Evolutionary conservation across 352 stramenopile species (phyloP), one percentile per base, ranked within the genome.

Genomic region (Albugo laibachii): DNA sequence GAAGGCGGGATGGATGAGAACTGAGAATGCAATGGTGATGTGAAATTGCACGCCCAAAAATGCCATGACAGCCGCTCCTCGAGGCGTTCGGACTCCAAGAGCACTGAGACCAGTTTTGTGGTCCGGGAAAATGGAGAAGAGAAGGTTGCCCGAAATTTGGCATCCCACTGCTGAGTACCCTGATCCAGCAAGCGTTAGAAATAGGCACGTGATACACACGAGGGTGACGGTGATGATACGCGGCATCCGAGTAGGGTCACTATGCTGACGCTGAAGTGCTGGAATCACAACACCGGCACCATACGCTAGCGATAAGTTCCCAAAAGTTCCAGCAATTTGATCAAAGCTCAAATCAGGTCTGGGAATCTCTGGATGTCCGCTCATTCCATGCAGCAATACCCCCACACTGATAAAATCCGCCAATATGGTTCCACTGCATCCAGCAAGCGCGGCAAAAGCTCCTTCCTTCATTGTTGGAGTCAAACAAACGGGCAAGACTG

Each of bases 91-190:
- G 16, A 57, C 54, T 31, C 52, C 49, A n/a, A 58, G 49, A 20
- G 19, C 15, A 24, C 18, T 48, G 15, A 43, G 3, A 19, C 20
- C 20, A n/a, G 10, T 48, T 39, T 37, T 36, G 0, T 34, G 47
- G 14, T 14, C 52, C 8, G 42, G 47, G 1, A 41, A 37, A 24
- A 58, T 56, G 15, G 52, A 15, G 42, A 57, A 58, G n/a, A 58
- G 49, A 8, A 58, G 27, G 36, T 58, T 58, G 21, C 52, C 52
- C 10, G 46, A 41, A 18, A 58, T 56, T 45, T 58, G 52, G 41
- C 52, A 58, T 11, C 52, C 52, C 5, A 58, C 37, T 15, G 27
- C 18, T 11, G 27, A 41, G 20, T 57, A 40, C 13, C 49, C 52
- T 14, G 44, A 21, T 35, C 54, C 45, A 13, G 52, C 18, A n/a